Percentiles rank a stretch among this genome's conserved stretches.
These are phyloP conservation scores for Beta vulgaris DNA, from an alignment of 148 eudicot genomes.

Conservation along the genomic window DNA sequence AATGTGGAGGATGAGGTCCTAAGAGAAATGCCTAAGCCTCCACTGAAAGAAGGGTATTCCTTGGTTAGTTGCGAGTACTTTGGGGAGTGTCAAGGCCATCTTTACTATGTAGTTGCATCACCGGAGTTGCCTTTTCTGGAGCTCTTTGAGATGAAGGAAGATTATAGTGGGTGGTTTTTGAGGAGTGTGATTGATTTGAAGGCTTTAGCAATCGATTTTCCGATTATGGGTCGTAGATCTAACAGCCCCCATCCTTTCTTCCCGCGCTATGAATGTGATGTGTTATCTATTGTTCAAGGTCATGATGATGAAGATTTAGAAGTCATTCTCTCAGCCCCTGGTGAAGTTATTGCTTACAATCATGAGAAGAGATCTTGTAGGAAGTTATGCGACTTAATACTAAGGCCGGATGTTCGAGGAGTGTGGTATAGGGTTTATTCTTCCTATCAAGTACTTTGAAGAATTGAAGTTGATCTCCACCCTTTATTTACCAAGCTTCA, in stretches of 20 bases:
- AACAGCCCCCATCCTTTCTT: slow-evolving; percentile 20
- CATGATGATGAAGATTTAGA: slow-evolving; percentile 20
- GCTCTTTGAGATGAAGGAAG: slow-evolving; percentile 28
- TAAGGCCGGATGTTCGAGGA: slow-evolving; percentile 17
- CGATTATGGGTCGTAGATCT: slow-evolving; percentile 24
- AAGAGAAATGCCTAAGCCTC: slow-evolving; percentile 30
- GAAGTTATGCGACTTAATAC: slow-evolving; percentile 14
- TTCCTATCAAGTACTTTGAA: slow-evolving; percentile 15
- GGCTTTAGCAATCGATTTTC: slow-evolving; percentile 16
- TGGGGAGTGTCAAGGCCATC: slow-evolving; percentile 26
- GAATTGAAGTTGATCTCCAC: not conserved
- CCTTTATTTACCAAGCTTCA: not conserved
- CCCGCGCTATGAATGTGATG: slow-evolving; percentile 25
- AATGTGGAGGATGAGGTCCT: slow-evolving; percentile 17
- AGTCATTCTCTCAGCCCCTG: slow-evolving; percentile 24
- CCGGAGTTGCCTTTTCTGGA: slow-evolving; percentile 17
- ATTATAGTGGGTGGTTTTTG: slow-evolving; percentile 24
- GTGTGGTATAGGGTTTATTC: slow-evolving; percentile 29
- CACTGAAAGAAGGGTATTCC: slow-evolving; percentile 20
- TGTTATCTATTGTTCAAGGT: slow-evolving; percentile 12
- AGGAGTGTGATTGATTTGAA: slow-evolving; percentile 17
- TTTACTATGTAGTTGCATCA: slow-evolving; percentile 17
- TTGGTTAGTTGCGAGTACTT: slow-evolving; percentile 32
- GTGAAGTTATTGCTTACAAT: slow-evolving; percentile 28
- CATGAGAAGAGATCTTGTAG: slow-evolving; percentile 10